Base-by-base conservation (phyloP, 176 grass and related monocot genomes). In the Zoysia pacifica region DNA sequence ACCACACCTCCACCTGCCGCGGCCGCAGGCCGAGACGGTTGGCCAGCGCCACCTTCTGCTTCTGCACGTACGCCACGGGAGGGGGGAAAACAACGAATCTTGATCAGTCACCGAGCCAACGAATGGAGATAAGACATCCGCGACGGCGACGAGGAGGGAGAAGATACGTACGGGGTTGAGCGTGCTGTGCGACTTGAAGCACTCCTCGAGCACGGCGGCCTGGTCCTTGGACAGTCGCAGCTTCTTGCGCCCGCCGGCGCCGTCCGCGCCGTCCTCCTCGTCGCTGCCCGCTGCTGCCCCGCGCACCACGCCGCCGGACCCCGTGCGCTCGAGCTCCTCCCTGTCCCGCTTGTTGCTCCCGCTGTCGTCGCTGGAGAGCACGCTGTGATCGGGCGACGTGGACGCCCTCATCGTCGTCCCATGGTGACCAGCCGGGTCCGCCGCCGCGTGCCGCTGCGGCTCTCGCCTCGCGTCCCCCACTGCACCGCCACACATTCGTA, bases 181-280 rank as follows among this genome's bases (percentile, higher is more conserved):
- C n/a, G 96, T 98, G 90, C 81, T 93, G 96, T 98, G 92, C 58
- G 90, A 83, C 84, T 94, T 94, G 92, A 98, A 98, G 83, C 91
- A 92, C 70, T 98, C 96, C 84, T 98, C 96, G 19, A 98, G 87
- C 2, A 98, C 79, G 62, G 90, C 96, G 19, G 96, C 93, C 80
- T 98, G 96, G 64, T 98, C 92, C 76, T 95, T 98, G 12, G 96
- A 91, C 0, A 98, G 88, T 1, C 96, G 47, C 9, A 98, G 90
- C 83, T 98, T 98, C 84, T 98, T 98, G 45, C 96, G 86, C 0
- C 92, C 91, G 10, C 86, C 90, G 48, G 88, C 84, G 49, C 86
- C 28, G 28, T 28, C 28, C 28, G 28, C 28, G 28, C 28, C 89
- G 7, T 92, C 93, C 50, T 97, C 93, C 15, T 93, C 93, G n/a